A percentile compares a stretch with the other conserved stretches of the same genome.
These are phyloP conservation scores for Lolium multiflorum DNA, from an alignment of 176 grass and related monocot species.

Conservation along the genomic window DNA sequence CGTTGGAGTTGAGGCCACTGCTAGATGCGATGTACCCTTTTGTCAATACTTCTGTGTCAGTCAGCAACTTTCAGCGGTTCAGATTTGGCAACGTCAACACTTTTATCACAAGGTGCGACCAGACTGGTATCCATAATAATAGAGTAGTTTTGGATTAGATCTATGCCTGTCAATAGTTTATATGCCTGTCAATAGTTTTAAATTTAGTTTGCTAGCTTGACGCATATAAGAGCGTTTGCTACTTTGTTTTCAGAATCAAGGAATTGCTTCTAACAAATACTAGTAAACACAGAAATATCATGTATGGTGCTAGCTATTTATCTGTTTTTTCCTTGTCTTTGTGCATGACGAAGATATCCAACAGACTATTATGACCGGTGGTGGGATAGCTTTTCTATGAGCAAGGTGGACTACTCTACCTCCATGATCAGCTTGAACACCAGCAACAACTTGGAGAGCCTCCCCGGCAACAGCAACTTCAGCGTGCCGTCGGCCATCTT, in stretches of 20 bases:
- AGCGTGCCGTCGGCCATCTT: background rate
- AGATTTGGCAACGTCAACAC: background rate
- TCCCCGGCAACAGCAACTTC: background rate
- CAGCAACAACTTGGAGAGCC: background rate
- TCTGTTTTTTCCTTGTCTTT: background rate
- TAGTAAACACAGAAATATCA: background rate
- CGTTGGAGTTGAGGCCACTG: background rate
- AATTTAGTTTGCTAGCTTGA: background rate
- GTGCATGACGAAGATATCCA: slow-evolving; percentile 28
- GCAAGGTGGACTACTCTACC: no score
- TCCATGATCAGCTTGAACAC: background rate
- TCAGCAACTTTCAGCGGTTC: fast-evolving
- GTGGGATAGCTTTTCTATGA: no score
- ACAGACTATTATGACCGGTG: background rate
- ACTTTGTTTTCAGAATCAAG: background rate
- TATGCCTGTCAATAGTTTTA: background rate
- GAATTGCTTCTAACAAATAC: background rate
- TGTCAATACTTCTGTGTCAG: background rate
- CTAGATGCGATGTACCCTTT: background rate
- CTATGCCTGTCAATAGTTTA: background rate
- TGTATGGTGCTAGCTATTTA: background rate
- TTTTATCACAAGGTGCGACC: background rate
- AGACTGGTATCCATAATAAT: background rate
- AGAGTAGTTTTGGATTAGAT: no score
- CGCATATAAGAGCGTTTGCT: background rate